Base-by-base conservation (phyloP, 2,329 filamentous ascomycete species). In the Epichloe brachyelytri region DNA sequence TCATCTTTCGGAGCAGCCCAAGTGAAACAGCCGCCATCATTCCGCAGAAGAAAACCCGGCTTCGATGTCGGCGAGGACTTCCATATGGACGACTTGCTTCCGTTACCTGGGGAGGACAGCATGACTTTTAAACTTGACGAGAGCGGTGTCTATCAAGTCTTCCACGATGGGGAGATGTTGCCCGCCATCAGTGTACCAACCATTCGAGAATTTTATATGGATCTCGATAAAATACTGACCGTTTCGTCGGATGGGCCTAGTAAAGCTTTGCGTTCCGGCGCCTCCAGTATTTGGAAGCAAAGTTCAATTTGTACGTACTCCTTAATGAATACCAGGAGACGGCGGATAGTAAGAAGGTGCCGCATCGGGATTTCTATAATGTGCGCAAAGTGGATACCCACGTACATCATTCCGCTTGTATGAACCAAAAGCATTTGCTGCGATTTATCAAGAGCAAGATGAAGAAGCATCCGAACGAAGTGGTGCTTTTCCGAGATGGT, bases 381-480 rank as follows among this genome's bases (percentile, higher is more conserved):
- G 93, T 98, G 46, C 80, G 93, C 64, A 98, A 98, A 68, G 93
- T 98, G 48, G 93, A 98, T 64, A 98, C 93, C 8, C 93, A 98
- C 76, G 93, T 98, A 59, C 93, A 98, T 65, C 93, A 98, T 68
- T 98, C 93, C 15, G 93, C 93, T 22, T 98, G 93, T 66, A 98
- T 98, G 93, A 98, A 98, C 64, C 93, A 98, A 68, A 98, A 98
- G 70, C 93, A 98, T 76, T 72, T 98, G 52, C 74, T 98, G 54
- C 88, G 93, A 50, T 98, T 98, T 69, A 98, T 98, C 74, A 98
- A 98, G 71, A 95, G 89, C 70, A 98, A 98, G 71, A 96, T 98
- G 88, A 97, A 96, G 78, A 98, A 95, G 68, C 93, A 80, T 17
- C 89, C 90, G 0, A 87, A 97, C 61, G 93, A 98, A 70, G 82